Evolutionary conservation across 2,329 filamentous ascomycete genomes (phyloP), one percentile per base, ranked within the genome.

Genomic region (Fusarium nurragi): DNA sequence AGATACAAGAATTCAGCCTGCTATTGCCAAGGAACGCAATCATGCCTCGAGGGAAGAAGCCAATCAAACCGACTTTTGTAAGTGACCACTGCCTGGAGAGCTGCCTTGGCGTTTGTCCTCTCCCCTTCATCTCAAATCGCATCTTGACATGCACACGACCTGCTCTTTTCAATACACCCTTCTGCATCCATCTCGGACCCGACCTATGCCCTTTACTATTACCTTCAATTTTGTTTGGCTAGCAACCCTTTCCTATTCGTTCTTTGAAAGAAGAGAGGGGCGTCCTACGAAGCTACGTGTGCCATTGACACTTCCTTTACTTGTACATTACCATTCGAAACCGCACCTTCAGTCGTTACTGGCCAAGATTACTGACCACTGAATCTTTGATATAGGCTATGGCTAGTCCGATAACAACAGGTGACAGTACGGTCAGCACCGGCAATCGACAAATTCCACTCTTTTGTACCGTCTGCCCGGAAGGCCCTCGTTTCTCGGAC

Each of bases 391-490:
- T 63, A 70, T 65, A 79, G 76, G 66, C 63, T 51, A 83, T 83
- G 81, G 77, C 76, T 46, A 70, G 76, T 21, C 56, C 71, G 49
- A 63, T 59, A 34, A 50, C 68, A 26, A 55, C 64, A 21, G 62
- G 64, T 40, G 65, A 53, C 48, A 65, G 60, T 41, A 61, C 58
- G 19, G 54, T 62, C 30, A 69, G 56, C 60, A 65, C 70, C 32
- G 54, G 59, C 12, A 74, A 60, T 64, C 74, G 68, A 55, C 69
- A 75, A 44, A 89, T 93, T 58, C 88, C 90, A 54, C 86, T 97
- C 45, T 80, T 87, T 69, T 98, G 94, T 86, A 88, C 84, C 72
- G 89, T 97, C 68, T 98, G 94, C 75, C 90, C 91, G 32, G 92
- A 90, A 68, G 85, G 85, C 60, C 92, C 92, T 36, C 86, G 79